These are phyloP conservation scores for Sambucus nigra DNA, from an alignment of 129 eudicot genomes.

Conservation along the genomic window DNA sequence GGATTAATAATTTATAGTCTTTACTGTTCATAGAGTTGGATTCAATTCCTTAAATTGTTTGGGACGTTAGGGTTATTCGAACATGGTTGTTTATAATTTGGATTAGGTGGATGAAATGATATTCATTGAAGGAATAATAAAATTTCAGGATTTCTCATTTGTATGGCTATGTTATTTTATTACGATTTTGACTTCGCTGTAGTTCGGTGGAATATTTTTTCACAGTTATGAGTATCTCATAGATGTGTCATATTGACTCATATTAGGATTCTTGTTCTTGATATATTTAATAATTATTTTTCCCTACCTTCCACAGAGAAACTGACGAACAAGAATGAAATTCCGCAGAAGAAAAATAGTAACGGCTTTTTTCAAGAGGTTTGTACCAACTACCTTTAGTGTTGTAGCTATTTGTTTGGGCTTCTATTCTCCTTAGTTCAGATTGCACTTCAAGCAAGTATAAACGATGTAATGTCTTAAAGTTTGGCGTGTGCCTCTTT, in stretches of 20 bases:
- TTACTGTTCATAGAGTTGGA: not conserved
- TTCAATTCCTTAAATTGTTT: not conserved
- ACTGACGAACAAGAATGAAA: slow-evolving; percentile 31
- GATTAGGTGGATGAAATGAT: not conserved
- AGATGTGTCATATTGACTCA: no score
- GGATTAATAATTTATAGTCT: no score
- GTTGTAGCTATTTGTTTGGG: not conserved
- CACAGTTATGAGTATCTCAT: no score
- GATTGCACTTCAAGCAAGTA: not conserved
- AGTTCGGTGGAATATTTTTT: no score
- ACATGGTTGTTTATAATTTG: not conserved
- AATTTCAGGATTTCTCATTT: not conserved
- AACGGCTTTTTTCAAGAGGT: slow-evolving; percentile 77
- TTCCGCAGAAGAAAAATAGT: slow-evolving; percentile 34
- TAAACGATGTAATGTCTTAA: no score
- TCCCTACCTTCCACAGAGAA: slow-evolving; percentile 45
- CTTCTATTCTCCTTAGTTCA: not conserved
- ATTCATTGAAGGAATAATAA: not conserved
- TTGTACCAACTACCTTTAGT: slow-evolving; percentile 1
- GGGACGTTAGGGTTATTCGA: not conserved
- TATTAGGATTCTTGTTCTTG: not conserved
- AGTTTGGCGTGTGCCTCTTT: no score
- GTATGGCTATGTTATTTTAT: no score
- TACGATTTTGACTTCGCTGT: no score
- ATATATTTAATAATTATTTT: slow-evolving; percentile 6